Evolutionary conservation across 2,329 filamentous ascomycete genomes (phyloP), one percentile per base, ranked within the genome.

Genomic region (Tolypocladium tundrense): DNA sequence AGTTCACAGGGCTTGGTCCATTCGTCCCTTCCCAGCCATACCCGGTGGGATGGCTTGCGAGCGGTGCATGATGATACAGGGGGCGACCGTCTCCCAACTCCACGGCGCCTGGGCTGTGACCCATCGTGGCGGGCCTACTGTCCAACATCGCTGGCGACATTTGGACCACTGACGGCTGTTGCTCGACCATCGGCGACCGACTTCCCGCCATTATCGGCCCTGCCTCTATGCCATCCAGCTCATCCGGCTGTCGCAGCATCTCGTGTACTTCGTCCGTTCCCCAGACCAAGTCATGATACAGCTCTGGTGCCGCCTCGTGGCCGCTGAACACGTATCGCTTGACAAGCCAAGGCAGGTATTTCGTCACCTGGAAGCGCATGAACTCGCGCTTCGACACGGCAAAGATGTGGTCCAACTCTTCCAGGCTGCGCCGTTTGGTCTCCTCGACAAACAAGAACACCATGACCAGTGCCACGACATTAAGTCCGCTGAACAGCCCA

Each of bases 401-500:
- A 57, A 76, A 77, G 40, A 77, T 67, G 43, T 69, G 63, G 53
- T 74, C 71, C 10, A 77, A 65, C 42, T 75, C 72, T 57, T 77
- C 73, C 19, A 77, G 67, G 27, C 68, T 74, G 19, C 69, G 68
- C 14, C 68, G 65, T 59, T 73, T 74, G 2, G 74, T 77, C 66
- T 77, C 74, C 56, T 77, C 74, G 9, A 77, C 69, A 4, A 77
- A 61, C 1, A 79, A 64, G 63, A 77, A 77, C 4, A 79, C 73
- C 35, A 78, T 68, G 4, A 74, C 60, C n/a, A 77, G 73, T 0
- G 77, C 76, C 3, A 79, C 50, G 1, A 80, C 51, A 61, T 79
- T 80, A 21, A 80, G 66, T 1, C 71, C 75, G 1, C 74, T 70
- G 60, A 79, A 81, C 37, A 81, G 71, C 1, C 75, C 75, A 4